Evolutionary conservation across 768 basidiomycete species (phyloP), one percentile per base, ranked within the genome.

Genomic region (Boletus pseudo-olivaceus): DNA sequence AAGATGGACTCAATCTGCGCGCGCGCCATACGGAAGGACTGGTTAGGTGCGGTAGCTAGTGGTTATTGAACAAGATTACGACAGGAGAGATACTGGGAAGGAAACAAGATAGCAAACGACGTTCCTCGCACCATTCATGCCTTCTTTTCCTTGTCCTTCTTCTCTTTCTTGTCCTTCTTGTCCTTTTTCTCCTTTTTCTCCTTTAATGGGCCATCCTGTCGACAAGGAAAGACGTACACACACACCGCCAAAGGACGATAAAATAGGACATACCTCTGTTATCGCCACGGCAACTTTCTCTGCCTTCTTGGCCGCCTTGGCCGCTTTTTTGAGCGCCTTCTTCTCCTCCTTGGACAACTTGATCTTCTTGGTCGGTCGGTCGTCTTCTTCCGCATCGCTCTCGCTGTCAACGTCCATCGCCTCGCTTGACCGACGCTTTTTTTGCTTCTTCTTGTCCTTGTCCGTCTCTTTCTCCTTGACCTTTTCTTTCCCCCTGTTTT

Each of bases 321-420:
- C 80, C 41, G 84, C 85, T 72, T 87, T 90, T 72, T 89, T 91
- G 68, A 87, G 70, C 17, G 88, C 86, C 75, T 88, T 90, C 78
- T 90, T 90, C 74, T 92, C 89, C 72, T 90, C 88, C 72, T 90
- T 91, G 20, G 85, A 85, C 45, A 88, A 62, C 75, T 90, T 90
- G 53, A 78, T 76, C 74, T 90, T 90, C 74, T 90, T 90, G 48
- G 74, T 58, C 7, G 82, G 75, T 26, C 73, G 78, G 53, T 78
- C 81, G 34, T 58, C 56, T 4, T 38, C 54, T 1, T 52, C 62
- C 7, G 0, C 34, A 1, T 77, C 80, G 41, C 78, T 75, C 27
- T 79, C 78, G 57, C 66, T 78, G 57, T 85, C 85, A 3, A 82
- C 80, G 42, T 84, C 83, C 79, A 87, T 85, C 17, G 76, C 82